Conservation (phyloP, 805 yeast species). For the Saccharomycopsis babjevae region DNA sequence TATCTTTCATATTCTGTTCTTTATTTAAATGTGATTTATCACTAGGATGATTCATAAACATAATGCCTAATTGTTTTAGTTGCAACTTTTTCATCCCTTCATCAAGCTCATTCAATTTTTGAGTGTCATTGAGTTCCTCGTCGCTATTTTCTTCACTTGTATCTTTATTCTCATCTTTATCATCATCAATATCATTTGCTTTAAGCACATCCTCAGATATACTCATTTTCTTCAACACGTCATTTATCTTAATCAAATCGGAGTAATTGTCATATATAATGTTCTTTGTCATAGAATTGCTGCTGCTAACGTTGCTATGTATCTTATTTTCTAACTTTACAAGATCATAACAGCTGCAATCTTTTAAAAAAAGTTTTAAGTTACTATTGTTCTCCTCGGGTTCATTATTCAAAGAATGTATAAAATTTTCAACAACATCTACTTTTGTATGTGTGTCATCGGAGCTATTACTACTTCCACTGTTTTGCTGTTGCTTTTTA, state of each 20-base stretch:
- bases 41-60: background rate
- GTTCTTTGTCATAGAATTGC: constrained; percentile 16
- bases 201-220: background rate
- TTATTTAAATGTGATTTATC: background rate
- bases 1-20: background rate
- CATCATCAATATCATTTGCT: background rate
- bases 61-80: background rate
- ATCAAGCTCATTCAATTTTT: background rate
- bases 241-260: constrained; percentile 16
- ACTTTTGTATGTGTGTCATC: background rate
- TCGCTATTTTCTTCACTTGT: constrained; percentile 1
- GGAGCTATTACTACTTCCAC: constrained; percentile 15
- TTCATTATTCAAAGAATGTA: constrained; percentile 20
- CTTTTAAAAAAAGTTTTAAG: constrained; percentile 11
- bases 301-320: constrained; percentile 12
- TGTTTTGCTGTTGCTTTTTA: constrained; percentile 23
- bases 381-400: constrained; percentile 21
- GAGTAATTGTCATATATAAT: constrained; percentile 18
- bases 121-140: background rate
- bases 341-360: constrained; percentile 19
- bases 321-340: constrained; percentile 15
- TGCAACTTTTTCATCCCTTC: background rate
- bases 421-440: background rate
- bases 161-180: background rate
- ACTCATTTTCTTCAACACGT: constrained; percentile 13